These are phyloP conservation scores for Penicillium bialowiezense DNA, from an alignment of 495 filamentous ascomycete species.

Conservation along the genomic window DNA sequence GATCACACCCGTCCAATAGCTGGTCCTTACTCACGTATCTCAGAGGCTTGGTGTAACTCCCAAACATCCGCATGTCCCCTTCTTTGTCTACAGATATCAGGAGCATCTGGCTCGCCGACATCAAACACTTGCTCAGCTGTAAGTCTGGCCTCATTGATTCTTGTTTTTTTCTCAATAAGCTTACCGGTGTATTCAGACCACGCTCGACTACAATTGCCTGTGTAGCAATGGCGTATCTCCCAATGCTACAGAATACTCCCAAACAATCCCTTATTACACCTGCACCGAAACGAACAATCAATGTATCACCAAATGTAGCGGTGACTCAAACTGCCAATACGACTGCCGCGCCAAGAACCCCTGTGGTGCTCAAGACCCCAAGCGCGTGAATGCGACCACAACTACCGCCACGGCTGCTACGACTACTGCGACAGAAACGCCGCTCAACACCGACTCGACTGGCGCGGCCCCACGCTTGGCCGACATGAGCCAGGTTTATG, in stretches of 20 bases:
- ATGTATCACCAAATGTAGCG: constrained; percentile 61
- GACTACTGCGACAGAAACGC: constrained; percentile 36
- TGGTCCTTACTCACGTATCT: constrained; percentile 1
- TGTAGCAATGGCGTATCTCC: constrained; percentile 71
- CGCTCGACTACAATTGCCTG: constrained; percentile 68
- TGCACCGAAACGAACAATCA: constrained; percentile 71
- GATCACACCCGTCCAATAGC: background rate
- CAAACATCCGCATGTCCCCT: constrained; percentile 69
- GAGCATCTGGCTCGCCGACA: constrained; percentile 45
- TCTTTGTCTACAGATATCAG: constrained; percentile 70
- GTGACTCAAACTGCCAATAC: constrained; percentile 57
- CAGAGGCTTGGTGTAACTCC: constrained; percentile 67
- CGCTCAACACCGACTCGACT: constrained; percentile 20
- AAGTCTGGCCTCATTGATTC: constrained; percentile 29
- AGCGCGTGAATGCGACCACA: constrained; percentile 55
- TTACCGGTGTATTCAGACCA: constrained; percentile 42
- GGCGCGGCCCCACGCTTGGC: constrained; percentile 21
- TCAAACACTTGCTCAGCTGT: constrained; percentile 72
- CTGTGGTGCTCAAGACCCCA: constrained; percentile 75
- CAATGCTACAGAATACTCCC: constrained; percentile 77
- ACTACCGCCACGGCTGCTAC: constrained; percentile 42
- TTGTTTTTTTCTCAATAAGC: background rate
- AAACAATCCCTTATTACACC: constrained; percentile 82
- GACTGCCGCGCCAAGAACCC: constrained; percentile 69
- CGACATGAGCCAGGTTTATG: constrained; percentile 58